Conservation (phyloP, 1,284 basidiomycete genomes). For the Inonotus obliquus region DNA sequence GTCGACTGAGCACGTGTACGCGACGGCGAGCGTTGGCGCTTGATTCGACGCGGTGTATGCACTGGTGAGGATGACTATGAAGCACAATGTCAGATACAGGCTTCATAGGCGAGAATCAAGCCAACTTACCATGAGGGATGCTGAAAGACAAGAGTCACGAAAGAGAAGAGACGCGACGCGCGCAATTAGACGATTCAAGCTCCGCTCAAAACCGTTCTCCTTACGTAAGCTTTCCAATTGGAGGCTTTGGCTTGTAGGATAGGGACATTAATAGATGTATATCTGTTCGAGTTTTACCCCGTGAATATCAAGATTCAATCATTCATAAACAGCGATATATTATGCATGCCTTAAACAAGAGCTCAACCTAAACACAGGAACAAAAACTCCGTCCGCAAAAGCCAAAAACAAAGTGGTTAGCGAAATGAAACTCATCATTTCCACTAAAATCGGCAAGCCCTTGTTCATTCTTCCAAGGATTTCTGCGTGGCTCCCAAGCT, state of each 20-base stretch:
- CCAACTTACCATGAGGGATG: constrained; percentile 2
- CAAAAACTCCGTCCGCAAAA: background rate
- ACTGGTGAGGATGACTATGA: constrained; percentile 16
- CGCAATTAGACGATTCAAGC: constrained; percentile 11
- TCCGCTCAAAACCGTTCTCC: constrained; percentile 15
- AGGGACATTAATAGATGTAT: background rate
- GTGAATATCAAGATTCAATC: no score
- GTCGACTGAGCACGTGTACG: constrained; percentile 47
- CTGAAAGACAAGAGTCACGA: background rate
- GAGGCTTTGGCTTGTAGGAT: background rate
- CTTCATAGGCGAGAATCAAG: background rate
- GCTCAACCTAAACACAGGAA: no score
- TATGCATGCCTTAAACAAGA: no score
- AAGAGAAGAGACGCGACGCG: constrained; percentile 15
- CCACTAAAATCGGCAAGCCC: background rate
- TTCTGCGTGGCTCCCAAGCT: background rate
- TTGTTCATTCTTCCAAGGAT: constrained; percentile 7
- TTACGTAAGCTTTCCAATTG: background rate
- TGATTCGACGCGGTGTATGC: constrained; percentile 35
- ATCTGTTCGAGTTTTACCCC: no score
- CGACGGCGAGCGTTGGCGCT: constrained; percentile 61
- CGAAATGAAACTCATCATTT: background rate
- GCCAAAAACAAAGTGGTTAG: background rate
- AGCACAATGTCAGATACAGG: background rate
- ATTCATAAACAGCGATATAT: no score